phyloP scores from a whole-genome alignment of 2,329 filamentous ascomycete species.

The Apiospora arundinis region DNA sequence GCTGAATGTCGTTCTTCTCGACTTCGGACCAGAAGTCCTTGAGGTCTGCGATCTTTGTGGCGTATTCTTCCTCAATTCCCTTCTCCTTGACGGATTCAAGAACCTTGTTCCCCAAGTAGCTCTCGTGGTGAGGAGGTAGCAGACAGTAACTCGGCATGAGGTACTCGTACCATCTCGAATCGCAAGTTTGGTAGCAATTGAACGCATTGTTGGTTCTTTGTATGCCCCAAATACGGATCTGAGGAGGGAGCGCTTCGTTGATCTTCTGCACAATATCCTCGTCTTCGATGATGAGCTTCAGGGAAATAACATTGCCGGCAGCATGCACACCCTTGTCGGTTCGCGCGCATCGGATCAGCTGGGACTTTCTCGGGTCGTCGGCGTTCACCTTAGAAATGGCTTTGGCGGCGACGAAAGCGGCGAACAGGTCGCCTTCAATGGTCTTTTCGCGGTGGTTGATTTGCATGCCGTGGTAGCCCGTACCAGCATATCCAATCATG shows the following conservation, averaged over 20 bases:
- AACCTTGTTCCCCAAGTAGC: conserved; percentile 83
- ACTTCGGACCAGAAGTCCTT: conserved; percentile 82
- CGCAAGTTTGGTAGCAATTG: conserved; percentile 93
- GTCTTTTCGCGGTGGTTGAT: conserved; percentile 84
- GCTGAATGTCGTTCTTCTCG: conserved; percentile 82
- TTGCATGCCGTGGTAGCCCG: conserved; percentile 97
- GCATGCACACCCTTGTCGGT: conserved; percentile 98
- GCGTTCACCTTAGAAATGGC: conserved; percentile 98
- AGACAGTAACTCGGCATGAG: conserved; percentile 93
- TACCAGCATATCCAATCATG: conserved; percentile 93
- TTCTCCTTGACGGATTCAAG: conserved; percentile 77
- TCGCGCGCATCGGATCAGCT: conserved; percentile 88
- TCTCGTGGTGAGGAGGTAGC: conserved; percentile 88
- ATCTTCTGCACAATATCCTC: conserved; percentile 87
- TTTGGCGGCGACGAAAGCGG: conserved; percentile 86
- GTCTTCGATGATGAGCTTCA: conserved; percentile 96
- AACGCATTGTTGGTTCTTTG: conserved; percentile 88
- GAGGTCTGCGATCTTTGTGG: conserved; percentile 76
- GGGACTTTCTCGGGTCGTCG: conserved; percentile 95
- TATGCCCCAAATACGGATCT: conserved; percentile 96
- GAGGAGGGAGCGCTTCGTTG: conserved; percentile 81
- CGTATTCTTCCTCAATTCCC: conserved; percentile 72
- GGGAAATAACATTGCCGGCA: conserved; percentile 90
- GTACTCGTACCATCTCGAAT: conserved; percentile 97
- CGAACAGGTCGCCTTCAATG: conserved; percentile 94